These are phyloP conservation scores for Moringa oleifera DNA, from an alignment of 345 rosid genomes.

Conservation along the genomic window DNA sequence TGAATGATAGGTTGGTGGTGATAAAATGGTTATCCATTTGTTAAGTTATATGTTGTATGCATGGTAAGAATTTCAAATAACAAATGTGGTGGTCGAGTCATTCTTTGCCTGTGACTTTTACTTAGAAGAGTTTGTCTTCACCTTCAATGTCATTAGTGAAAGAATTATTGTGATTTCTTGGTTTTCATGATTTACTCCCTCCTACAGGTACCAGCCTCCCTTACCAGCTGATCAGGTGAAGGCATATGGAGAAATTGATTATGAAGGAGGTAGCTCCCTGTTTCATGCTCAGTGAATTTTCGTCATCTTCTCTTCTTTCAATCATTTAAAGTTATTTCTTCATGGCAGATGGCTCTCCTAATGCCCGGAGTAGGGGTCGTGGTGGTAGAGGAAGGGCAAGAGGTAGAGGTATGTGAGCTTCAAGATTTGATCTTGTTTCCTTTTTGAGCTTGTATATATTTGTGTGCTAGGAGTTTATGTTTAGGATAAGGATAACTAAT, in stretches of 20 bases:
- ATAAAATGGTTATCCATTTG: too few relatives aligned
- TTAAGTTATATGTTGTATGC: too few relatives aligned
- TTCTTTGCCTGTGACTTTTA: background rate
- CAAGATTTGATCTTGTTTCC: background rate
- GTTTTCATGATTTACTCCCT: slow-evolving; percentile 6
- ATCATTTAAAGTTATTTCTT: slow-evolving; percentile 1
- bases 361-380: slow-evolving; percentile 61
- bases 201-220: slow-evolving; percentile 69
- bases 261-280: slow-evolving; percentile 53
- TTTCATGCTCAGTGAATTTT: background rate
- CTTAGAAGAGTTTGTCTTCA: background rate
- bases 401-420: slow-evolving; percentile 31
- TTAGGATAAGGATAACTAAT: background rate
- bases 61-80: too few relatives aligned
- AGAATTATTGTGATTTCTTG: background rate
- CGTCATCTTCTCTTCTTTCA: background rate
- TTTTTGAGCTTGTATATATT: background rate
- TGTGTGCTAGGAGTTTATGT: background rate
- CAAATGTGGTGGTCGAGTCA: background rate
- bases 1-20: too few relatives aligned
- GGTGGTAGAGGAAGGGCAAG: slow-evolving; percentile 61
- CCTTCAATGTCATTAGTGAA: background rate
- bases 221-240: slow-evolving; percentile 65
- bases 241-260: slow-evolving; percentile 39
- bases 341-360: slow-evolving; percentile 65